Percentiles rank a stretch among this genome's conserved stretches.
These are phyloP conservation scores for Suhomyces choctaworum DNA, from an alignment of 1,139 yeast species.

Conservation along the genomic window DNA sequence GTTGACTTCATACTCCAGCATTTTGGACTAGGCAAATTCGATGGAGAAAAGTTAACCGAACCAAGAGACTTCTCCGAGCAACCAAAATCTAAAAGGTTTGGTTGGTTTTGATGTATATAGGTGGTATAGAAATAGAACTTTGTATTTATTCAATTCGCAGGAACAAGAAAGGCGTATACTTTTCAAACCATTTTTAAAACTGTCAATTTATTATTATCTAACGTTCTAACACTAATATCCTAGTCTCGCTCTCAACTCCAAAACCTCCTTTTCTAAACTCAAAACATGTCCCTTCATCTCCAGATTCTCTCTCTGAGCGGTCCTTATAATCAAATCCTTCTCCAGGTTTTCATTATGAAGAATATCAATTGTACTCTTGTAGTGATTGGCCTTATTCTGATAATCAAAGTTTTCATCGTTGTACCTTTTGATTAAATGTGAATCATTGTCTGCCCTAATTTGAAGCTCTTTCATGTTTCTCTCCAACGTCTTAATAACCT, in stretches of 20 bases:
- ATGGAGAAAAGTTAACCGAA: slow-evolving; percentile 25
- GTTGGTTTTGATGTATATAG: slow-evolving; percentile 24
- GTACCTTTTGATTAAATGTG: slow-evolving; percentile 41
- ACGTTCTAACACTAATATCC: slow-evolving; percentile 15
- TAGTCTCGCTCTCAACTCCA: slow-evolving; percentile 54
- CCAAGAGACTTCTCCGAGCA: slow-evolving; percentile 31
- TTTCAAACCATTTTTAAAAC: neutral
- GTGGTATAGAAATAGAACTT: neutral
- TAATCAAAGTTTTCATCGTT: slow-evolving; percentile 50
- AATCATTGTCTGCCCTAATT: slow-evolving; percentile 38
- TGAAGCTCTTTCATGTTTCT: slow-evolving; percentile 39
- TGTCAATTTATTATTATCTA: too few relatives aligned
- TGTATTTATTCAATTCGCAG: too few relatives aligned
- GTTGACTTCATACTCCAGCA: slow-evolving; percentile 62
- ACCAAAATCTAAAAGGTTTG: slow-evolving; percentile 14
- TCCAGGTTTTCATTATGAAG: slow-evolving; percentile 43
- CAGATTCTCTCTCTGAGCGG: slow-evolving; percentile 38
- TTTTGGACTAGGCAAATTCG: slow-evolving; percentile 68
- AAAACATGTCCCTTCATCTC: slow-evolving; percentile 56
- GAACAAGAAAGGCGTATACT: neutral
- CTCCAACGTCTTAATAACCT: slow-evolving; percentile 33
- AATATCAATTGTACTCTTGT: slow-evolving; percentile 35
- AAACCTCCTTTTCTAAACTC: slow-evolving; percentile 63
- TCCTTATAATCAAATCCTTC: slow-evolving; percentile 38
- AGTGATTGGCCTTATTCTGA: slow-evolving; percentile 43